phyloP scores from a whole-genome alignment of 2,329 filamentous ascomycete species.

The Acrocalymma vagum region DNA sequence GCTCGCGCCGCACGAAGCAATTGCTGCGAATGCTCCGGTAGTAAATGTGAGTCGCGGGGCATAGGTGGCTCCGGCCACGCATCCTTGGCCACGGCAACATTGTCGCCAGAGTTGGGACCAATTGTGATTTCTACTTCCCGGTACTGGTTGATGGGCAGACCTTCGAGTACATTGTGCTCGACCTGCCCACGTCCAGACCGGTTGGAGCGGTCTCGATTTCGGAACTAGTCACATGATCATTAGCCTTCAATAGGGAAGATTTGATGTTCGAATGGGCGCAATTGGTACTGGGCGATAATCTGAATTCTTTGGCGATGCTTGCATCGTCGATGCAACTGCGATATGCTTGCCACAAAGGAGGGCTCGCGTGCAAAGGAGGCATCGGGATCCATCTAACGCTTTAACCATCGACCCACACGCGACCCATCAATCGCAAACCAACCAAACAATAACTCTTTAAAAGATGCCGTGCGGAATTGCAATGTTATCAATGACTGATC shows the following conservation, averaged over 20 bases:
- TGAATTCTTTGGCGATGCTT: too few relatives aligned
- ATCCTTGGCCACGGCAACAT: constrained; percentile 68
- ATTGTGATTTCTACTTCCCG: constrained; percentile 73
- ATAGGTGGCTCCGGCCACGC: constrained; percentile 84
- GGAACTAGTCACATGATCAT: constrained; percentile 55
- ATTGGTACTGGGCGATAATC: too few relatives aligned
- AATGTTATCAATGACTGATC: too few relatives aligned
- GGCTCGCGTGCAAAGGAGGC: too few relatives aligned
- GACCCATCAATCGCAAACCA: too few relatives aligned
- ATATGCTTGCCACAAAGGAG: too few relatives aligned
- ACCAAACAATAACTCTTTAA: too few relatives aligned
- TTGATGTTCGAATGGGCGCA: background rate
- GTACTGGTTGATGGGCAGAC: constrained; percentile 91
- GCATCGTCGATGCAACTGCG: too few relatives aligned
- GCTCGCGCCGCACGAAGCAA: constrained; percentile 83
- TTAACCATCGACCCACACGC: too few relatives aligned
- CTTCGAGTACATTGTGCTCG: constrained; percentile 74
- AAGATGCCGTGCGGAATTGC: too few relatives aligned
- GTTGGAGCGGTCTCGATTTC: constrained; percentile 65
- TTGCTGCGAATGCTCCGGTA: constrained; percentile 82
- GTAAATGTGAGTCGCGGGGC: constrained; percentile 83
- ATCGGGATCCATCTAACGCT: too few relatives aligned
- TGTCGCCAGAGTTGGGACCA: constrained; percentile 70
- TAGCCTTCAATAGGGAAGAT: constrained; percentile 17
- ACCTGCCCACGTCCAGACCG: constrained; percentile 65